These are phyloP conservation scores for Cadophora luteo-olivacea DNA, from an alignment of 2,329 filamentous ascomycete species.

Conservation along the genomic window DNA sequence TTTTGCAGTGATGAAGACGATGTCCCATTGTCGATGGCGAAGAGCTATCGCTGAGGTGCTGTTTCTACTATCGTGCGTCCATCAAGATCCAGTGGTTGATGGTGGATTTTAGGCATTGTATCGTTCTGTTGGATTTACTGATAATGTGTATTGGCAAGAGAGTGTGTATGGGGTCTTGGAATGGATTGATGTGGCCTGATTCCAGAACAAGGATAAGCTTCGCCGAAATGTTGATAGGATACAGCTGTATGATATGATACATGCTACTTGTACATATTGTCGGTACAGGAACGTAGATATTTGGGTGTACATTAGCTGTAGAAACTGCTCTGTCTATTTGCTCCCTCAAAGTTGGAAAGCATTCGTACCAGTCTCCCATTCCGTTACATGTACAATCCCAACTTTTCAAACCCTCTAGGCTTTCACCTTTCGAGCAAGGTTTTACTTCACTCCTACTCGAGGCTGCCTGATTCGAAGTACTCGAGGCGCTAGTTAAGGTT, in stretches of 20 bases:
- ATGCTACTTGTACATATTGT: background rate
- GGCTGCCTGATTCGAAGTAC: background rate
- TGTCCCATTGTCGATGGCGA: background rate
- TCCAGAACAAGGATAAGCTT: background rate
- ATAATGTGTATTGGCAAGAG: background rate
- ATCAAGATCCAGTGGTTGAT: background rate
- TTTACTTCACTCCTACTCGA: background rate
- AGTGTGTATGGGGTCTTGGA: background rate
- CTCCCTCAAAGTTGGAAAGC: background rate
- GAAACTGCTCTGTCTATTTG: background rate
- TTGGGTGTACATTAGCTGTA: background rate
- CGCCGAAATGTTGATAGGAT: background rate
- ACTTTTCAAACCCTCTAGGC: background rate
- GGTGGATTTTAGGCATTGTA: background rate
- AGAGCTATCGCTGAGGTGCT: background rate
- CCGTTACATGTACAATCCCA: background rate
- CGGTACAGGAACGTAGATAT: background rate
- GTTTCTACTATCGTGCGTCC: background rate
- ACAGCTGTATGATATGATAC: background rate
- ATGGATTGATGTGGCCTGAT: background rate
- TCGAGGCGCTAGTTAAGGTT: background rate
- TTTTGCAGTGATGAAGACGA: background rate
- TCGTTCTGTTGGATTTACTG: background rate
- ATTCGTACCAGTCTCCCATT: background rate
- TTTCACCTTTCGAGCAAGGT: background rate